These are phyloP conservation scores for Zygnema circumcarinatum DNA, from an alignment of 139 green algal genomes.

Conservation along the genomic window DNA sequence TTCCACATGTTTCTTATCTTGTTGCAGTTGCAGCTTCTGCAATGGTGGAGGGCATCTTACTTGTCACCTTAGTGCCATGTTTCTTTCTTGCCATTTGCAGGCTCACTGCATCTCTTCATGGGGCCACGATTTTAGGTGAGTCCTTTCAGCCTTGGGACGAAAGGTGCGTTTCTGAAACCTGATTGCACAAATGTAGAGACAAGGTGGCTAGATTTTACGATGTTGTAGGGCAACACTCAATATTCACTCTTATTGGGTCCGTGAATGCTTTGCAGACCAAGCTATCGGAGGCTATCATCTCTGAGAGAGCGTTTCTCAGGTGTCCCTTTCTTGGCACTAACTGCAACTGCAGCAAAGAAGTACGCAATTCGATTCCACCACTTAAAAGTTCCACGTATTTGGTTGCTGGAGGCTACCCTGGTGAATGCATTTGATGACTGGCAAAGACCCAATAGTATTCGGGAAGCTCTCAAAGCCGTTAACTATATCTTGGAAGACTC, in stretches of 20 bases:
- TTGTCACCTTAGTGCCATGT: no score
- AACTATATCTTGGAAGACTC: no score
- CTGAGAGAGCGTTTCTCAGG: slow-evolving; percentile 37
- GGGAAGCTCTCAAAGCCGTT: background rate
- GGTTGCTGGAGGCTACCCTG: background rate
- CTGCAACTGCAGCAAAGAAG: slow-evolving; percentile 57
- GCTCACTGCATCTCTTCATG: slow-evolving; percentile 64
- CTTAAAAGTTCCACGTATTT: no score
- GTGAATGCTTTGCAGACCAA: slow-evolving; percentile 47
- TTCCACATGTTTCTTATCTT: background rate
- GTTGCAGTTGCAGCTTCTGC: background rate
- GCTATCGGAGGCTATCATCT: slow-evolving; percentile 49
- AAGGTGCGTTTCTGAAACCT: no score
- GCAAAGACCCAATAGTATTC: background rate
- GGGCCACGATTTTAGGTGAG: slow-evolving; percentile 62
- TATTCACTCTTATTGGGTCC: no score
- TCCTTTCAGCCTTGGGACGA: background rate
- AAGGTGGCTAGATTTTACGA: no score
- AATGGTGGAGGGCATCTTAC: no score
- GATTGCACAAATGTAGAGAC: no score
- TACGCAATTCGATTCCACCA: no score
- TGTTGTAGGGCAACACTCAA: no score
- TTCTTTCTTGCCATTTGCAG: no score
- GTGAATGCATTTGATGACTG: background rate
- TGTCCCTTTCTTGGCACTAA: slow-evolving; percentile 63